Conservation (phyloP, 306 rosid species). For the Amphicarpaea edgeworthii region DNA sequence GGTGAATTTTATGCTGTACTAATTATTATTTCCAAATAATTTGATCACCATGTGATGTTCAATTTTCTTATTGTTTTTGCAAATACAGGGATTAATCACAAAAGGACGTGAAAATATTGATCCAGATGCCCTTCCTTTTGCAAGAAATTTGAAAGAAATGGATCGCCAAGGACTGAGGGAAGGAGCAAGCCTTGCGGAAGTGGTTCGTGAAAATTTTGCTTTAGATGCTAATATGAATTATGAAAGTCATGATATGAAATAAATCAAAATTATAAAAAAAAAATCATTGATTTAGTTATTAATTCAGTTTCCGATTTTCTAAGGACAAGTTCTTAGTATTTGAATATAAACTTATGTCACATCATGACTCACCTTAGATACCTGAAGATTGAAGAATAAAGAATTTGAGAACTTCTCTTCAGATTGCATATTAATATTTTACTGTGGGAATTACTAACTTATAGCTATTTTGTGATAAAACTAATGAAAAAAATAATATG, state of each 20-base stretch:
- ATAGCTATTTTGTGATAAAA: background rate
- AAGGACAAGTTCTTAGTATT: conserved; percentile 5
- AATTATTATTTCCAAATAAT: conserved; percentile 21
- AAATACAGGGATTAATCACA: conserved; percentile 87
- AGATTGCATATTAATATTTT: conserved; percentile 12
- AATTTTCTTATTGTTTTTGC: conserved; percentile 32
- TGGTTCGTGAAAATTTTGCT: conserved; percentile 68
- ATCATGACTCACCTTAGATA: background rate
- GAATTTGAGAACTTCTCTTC: background rate
- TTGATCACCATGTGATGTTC: conserved; percentile 37
- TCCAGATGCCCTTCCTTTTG: conserved; percentile 92
- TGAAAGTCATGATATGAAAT: conserved; percentile 34
- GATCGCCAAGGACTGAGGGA: conserved; percentile 90
- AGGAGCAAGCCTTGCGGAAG: conserved; percentile 96
- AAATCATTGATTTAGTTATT: background rate
- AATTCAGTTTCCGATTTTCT: conserved; percentile 13
- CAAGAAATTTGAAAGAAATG: conserved; percentile 79
- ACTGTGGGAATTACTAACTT: conserved; percentile 9
- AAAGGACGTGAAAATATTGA: conserved; percentile 85
- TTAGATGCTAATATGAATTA: conserved; percentile 16
- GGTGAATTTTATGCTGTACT: conserved; percentile 12
- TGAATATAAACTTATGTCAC: conserved; percentile 1
- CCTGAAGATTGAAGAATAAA: conserved; percentile 26
- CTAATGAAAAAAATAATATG: conserved; percentile 2
- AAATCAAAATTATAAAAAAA: background rate